phyloP scores from a whole-genome alignment of 352 stramenopile species.

The Phytophthora ohioensis region DNA sequence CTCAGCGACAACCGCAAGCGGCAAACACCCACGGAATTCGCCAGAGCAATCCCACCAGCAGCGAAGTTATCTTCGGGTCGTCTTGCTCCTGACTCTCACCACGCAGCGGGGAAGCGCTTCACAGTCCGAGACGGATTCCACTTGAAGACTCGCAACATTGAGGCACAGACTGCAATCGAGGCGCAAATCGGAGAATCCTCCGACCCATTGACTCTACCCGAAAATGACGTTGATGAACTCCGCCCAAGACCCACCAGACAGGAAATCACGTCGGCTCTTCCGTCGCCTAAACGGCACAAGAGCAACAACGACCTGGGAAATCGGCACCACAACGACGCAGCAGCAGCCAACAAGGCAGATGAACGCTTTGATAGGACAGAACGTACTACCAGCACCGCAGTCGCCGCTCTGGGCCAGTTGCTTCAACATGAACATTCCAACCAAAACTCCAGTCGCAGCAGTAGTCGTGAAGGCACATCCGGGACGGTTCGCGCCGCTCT shows the following conservation, averaged over 20 bases:
- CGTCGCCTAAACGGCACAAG: background rate
- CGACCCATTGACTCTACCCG: background rate
- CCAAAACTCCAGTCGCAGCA: conserved; percentile 1
- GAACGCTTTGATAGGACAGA: background rate
- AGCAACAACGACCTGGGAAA: conserved; percentile 27
- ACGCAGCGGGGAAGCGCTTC: conserved; percentile 50
- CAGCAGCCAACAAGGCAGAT: background rate
- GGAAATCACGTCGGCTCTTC: conserved; percentile 11
- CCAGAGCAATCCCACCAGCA: background rate
- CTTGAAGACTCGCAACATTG: conserved; percentile 65
- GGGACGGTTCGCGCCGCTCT: conserved; percentile 33
- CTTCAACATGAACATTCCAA: conserved; percentile 16
- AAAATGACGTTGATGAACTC: conserved; percentile 7
- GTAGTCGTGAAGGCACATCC: conserved; percentile 1
- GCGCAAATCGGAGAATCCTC: conserved; percentile 34
- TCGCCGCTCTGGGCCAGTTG: conserved; percentile 27
- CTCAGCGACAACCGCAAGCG: background rate
- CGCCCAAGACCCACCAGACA: conserved; percentile 13
- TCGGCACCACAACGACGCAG: conserved; percentile 4
- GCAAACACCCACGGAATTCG: conserved; percentile 1
- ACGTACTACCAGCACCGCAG: conserved; percentile 6
- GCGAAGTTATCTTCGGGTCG: background rate
- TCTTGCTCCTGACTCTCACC: background rate
- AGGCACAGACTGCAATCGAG: conserved; percentile 53
- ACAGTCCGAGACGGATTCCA: conserved; percentile 79